Evolutionary conservation across 2,329 filamentous ascomycete genomes (phyloP), one percentile per base, ranked within the genome.

Genomic region (Ophiostoma populinum): DNA sequence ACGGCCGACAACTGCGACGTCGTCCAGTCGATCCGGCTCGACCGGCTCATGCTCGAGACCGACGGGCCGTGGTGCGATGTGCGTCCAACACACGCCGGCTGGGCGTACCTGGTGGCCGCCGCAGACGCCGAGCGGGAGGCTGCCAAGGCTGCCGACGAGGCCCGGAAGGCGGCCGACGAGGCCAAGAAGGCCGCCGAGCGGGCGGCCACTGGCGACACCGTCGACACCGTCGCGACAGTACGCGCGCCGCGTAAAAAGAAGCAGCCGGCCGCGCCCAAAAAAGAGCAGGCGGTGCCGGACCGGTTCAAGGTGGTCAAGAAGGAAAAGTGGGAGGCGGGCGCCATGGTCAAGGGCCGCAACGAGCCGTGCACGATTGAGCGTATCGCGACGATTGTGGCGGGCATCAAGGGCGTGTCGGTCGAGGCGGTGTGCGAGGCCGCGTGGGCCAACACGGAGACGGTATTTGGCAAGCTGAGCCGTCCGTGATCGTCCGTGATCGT

Each of bases 1-100:
- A 95, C 83, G 6, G 75, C 68, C 9, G 83, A 93, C 51, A 98
- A 95, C 47, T 70, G 92, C 26, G 75, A 70, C 11, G 86, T 94
- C 3, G 83, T 94, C 9, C 73, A 67, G 42, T 70, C 77, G 40
- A 73, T 95, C 25, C 79, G 75, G 9, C 59, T 98, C 9, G 74
- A 86, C 37, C 61, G 76, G 31, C 55, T 98, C 36, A 92, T 95
- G 67, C 73, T 98, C 32, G 90, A 98, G 63, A 98, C 90, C 0
- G 90, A 98, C 52, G 90, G 90, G 3, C 90, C 90, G 3, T 98
- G 90, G 80, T 98, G 90, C 51, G 90, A 98, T 54, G 87, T 98
- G 40, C 66, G 90, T 17, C 77, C 85, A 1, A 82, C 72, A 20
- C 87, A 98, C 56, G 85, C 86, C 20, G 83, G 82, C 3, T 80